Conservation (phyloP, 2,329 filamentous ascomycete genomes). For the Colletotrichum simmondsii region DNA sequence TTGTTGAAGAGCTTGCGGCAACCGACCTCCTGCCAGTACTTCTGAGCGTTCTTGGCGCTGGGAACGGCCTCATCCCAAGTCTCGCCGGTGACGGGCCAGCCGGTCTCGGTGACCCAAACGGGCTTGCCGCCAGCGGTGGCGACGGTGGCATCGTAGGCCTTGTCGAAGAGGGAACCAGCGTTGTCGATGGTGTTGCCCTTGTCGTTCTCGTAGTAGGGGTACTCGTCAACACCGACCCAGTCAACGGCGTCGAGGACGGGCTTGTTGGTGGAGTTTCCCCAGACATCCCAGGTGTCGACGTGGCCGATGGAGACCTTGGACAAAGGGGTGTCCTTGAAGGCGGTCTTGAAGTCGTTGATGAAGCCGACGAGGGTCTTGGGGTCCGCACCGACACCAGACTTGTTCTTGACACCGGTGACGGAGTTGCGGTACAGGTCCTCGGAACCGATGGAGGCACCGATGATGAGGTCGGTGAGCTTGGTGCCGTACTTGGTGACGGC, state of each 20-base stretch:
- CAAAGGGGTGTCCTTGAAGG: slow-evolving; percentile 60
- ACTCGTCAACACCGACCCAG: slow-evolving; percentile 73
- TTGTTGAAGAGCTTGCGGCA: slow-evolving; percentile 68
- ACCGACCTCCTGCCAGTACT: slow-evolving; percentile 71
- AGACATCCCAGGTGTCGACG: slow-evolving; percentile 76
- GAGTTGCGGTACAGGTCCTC: slow-evolving; percentile 75
- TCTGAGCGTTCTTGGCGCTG: slow-evolving; percentile 67
- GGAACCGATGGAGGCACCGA: slow-evolving; percentile 73
- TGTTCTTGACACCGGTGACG: slow-evolving; percentile 70
- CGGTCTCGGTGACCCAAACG: slow-evolving; percentile 73
- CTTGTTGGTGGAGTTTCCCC: slow-evolving; percentile 69
- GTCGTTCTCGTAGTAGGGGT: slow-evolving; percentile 72
- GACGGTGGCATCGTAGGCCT: slow-evolving; percentile 55
- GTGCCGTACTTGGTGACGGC: slow-evolving; percentile 65
- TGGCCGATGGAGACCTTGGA: slow-evolving; percentile 68
- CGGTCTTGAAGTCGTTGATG: slow-evolving; percentile 71
- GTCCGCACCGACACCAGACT: slow-evolving; percentile 68
- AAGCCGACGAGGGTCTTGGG: slow-evolving; percentile 71
- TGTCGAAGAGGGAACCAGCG: slow-evolving; percentile 64
- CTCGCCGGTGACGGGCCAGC: slow-evolving; percentile 69
- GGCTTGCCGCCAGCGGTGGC: slow-evolving; percentile 62
- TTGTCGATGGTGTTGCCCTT: slow-evolving; percentile 67
- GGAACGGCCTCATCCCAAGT: slow-evolving; percentile 66
- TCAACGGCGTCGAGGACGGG: slow-evolving; percentile 71
- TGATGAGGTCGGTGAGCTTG: slow-evolving; percentile 65